Evolutionary conservation across 1,284 basidiomycete species (phyloP).

Genomic region (Polyporus tsugae): DNA sequence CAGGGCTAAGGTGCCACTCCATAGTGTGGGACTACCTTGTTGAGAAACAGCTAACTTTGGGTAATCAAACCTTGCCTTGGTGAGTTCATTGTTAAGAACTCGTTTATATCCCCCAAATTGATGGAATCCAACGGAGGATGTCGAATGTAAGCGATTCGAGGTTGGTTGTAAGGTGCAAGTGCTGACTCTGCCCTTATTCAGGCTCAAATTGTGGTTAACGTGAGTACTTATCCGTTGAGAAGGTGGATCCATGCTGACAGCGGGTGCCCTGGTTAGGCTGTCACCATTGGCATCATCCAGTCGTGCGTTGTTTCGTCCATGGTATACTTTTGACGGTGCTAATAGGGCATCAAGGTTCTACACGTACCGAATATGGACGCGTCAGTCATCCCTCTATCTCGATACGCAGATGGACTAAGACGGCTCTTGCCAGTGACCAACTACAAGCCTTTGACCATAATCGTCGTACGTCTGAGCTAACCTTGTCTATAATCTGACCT

Average conservation of each 20-base stretch:
- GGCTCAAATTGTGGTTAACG: slow-evolving; percentile 29
- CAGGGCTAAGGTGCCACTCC: background rate
- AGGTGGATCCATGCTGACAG: background rate
- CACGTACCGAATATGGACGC: slow-evolving; percentile 29
- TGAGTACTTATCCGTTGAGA: background rate
- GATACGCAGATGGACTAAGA: background rate
- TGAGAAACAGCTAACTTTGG: background rate
- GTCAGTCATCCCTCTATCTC: slow-evolving; percentile 11
- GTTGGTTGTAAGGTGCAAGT: background rate
- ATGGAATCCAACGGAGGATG: slow-evolving; percentile 17
- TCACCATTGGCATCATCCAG: slow-evolving; percentile 25
- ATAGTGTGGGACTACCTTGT: slow-evolving; percentile 11
- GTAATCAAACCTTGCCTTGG: slow-evolving; percentile 4
- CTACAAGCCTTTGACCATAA: slow-evolving; percentile 9
- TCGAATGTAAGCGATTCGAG: slow-evolving; percentile 21
- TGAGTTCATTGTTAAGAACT: background rate
- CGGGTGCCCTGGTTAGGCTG: slow-evolving; percentile 12
- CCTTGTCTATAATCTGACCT: background rate
- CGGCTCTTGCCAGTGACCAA: slow-evolving; percentile 22
- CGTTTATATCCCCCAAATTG: background rate
- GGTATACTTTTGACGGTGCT: background rate
- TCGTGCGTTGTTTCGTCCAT: slow-evolving; percentile 7
- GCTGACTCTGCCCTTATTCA: background rate
- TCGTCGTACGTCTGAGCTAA: slow-evolving; percentile 13
- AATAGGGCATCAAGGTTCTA: slow-evolving; percentile 21